Evolutionary conservation across 768 basidiomycete genomes (phyloP).

Genomic region (Lactarius trivialis): DNA sequence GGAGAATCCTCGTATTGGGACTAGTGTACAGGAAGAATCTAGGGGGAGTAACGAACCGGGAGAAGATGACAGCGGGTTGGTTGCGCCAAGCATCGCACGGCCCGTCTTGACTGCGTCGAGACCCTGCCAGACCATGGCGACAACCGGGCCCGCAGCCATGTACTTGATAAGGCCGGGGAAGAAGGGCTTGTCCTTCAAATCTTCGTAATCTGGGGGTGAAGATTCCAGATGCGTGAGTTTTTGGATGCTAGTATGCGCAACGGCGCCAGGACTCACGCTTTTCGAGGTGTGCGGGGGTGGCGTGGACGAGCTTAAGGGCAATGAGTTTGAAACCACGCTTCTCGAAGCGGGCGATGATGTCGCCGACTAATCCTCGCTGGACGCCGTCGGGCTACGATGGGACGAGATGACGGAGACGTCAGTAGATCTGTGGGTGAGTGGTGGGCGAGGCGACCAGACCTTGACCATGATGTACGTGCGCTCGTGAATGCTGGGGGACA

Average conservation of each 20-base stretch:
- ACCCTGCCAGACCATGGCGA: constrained; percentile 94
- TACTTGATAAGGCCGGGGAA: constrained; percentile 95
- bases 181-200: constrained; percentile 91
- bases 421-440: constrained; percentile 5
- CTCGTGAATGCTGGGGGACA: constrained; percentile 55
- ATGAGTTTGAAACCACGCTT: constrained; percentile 96
- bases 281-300: constrained; percentile 81
- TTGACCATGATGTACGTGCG: constrained; percentile 99
- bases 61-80: constrained; percentile 88
- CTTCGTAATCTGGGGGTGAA: constrained; percentile 72
- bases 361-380: constrained; percentile 90
- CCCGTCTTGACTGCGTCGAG: constrained; percentile 93
- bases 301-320: constrained; percentile 85
- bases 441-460: constrained; percentile 38
- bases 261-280: constrained; percentile 47
- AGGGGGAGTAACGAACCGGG: constrained; percentile 51
- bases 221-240: neutral
- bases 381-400: constrained; percentile 88
- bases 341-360: constrained; percentile 96
- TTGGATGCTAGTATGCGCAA: neutral
- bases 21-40: too few relatives aligned
- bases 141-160: constrained; percentile 94
- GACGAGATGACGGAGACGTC: constrained; percentile 3
- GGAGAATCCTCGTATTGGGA: neutral
- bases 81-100: constrained; percentile 91